phyloP scores from a whole-genome alignment of 495 filamentous ascomycete genomes.

The Diplogelasinospora grovesii region DNA sequence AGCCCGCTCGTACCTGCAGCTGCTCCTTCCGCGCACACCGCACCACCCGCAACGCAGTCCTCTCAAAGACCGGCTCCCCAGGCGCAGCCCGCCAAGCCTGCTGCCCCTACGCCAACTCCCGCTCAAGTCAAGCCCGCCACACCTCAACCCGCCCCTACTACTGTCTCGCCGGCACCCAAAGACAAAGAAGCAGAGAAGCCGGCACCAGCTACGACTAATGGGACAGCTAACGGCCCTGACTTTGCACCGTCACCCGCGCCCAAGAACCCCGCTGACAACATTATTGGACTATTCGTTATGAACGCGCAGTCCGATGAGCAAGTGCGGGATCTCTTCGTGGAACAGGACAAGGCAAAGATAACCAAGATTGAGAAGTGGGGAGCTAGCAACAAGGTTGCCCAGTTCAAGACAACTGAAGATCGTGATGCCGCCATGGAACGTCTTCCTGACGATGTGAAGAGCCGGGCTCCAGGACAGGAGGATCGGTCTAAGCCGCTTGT shows the following conservation, averaged over 20 bases:
- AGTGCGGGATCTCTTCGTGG: constrained; percentile 67
- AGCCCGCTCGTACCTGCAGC: constrained; percentile 27
- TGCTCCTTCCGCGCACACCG: constrained; percentile 30
- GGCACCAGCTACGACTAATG: constrained; percentile 38
- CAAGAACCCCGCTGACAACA: constrained; percentile 37
- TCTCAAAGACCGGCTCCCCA: constrained; percentile 27
- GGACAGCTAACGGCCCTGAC: constrained; percentile 44
- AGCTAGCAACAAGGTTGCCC: constrained; percentile 69
- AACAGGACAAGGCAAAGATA: constrained; percentile 77
- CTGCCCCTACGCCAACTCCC: constrained; percentile 29
- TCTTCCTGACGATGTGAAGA: constrained; percentile 68
- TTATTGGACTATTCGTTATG: constrained; percentile 77
- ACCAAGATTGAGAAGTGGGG: constrained; percentile 69
- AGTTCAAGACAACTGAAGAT: constrained; percentile 70
- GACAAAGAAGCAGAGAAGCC: constrained; percentile 46
- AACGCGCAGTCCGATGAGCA: constrained; percentile 71
- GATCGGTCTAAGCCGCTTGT: constrained; percentile 70
- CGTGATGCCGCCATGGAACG: constrained; percentile 67
- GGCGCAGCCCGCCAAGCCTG: constrained; percentile 32
- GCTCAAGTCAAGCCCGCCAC: constrained; percentile 50
- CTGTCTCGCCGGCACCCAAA: constrained; percentile 36
- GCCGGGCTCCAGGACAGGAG: constrained; percentile 43
- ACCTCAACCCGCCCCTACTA: constrained; percentile 31
- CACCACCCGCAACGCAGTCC: constrained; percentile 23
- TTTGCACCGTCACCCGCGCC: constrained; percentile 36